phyloP scores from a whole-genome alignment of 306 rosid genomes.

The Cicer bijugum region DNA sequence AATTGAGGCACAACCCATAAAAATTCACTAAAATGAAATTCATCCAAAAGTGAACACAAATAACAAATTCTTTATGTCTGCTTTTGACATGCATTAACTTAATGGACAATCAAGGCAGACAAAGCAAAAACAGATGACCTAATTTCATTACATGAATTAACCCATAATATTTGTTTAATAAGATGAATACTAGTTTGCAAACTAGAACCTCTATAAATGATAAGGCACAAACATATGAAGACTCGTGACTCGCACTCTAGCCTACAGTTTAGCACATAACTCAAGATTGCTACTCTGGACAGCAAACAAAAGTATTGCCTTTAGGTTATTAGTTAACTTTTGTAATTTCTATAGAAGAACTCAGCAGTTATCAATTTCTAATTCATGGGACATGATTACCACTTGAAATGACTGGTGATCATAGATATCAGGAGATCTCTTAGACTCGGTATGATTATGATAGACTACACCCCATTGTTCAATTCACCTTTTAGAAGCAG shows the following conservation, averaged over 20 bases:
- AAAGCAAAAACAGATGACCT: slow-evolving; percentile 10
- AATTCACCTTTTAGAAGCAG: not conserved
- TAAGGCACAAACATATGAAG: slow-evolving; percentile 10
- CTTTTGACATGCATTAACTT: slow-evolving; percentile 5
- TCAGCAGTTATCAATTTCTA: not conserved
- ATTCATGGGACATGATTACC: not conserved
- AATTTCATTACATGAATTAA: slow-evolving; percentile 17
- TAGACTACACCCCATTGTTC: slow-evolving; percentile 19
- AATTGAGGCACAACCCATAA: slow-evolving; percentile 11
- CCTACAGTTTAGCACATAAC: slow-evolving; percentile 27
- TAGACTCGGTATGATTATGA: not conserved
- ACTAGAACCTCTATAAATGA: slow-evolving; percentile 17
- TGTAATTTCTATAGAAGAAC: not conserved
- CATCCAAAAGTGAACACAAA: slow-evolving; percentile 12
- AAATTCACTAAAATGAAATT: slow-evolving; percentile 3
- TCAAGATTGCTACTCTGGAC: slow-evolving; percentile 3
- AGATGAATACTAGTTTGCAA: not conserved
- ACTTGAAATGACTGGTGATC: slow-evolving; percentile 10
- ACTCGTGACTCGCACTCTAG: not conserved
- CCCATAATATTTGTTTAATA: not conserved
- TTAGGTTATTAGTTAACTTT: slow-evolving; percentile 1
- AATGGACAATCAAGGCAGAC: slow-evolving; percentile 21
- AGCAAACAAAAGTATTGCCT: slow-evolving; percentile 10
- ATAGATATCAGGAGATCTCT: slow-evolving; percentile 3
- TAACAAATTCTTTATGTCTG: slow-evolving; percentile 16